Base-by-base conservation (phyloP, 2,329 filamentous ascomycete species). In the Cercospora sp. region DNA sequence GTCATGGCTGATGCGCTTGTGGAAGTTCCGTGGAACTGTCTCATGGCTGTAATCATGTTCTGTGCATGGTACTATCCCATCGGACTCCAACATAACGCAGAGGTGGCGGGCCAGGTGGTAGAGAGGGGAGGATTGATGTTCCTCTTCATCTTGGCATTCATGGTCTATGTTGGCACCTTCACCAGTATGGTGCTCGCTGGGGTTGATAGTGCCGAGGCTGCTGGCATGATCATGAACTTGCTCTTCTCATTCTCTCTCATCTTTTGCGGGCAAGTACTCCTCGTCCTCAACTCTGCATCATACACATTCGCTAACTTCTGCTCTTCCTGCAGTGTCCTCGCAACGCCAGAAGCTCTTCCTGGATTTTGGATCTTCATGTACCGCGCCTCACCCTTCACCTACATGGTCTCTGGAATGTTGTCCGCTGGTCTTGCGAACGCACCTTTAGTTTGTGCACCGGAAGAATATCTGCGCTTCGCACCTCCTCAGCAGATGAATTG, bases 351-450 rank as follows among this genome's bases (percentile, higher is more conserved):
- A 3, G 82, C 84, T 0, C 82, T 93, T 1, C 90, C 90, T 0
- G 84, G 87, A 0, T 93, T 93, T 81, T 93, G 90, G 90, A 87
- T 88, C 69, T 92, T 91, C 80, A 92, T 92, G 90, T 91, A 92
- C 78, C 84, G 87, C 30, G 82, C 88, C 13, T 88, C 85, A 0
- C 89, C 89, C 0, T 88, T 91, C 68, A 90, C 88, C 0, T 92
- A 91, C 78, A 87, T 84, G 83, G 74, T 83, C 28, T 74, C 71
- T 20, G 80, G 79, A 9, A 78, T 83, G 36, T 76, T 80, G 1
- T 72, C 77, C 4, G 78, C 80, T 0, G 77, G 79, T 74, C 75
- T 89, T 0, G 78, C 80, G 1, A 78, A 74, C 0, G 82, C 81
- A 1, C 70, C 77, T 9, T 85, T 89, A 42, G 79, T 76, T 23